Evolutionary conservation across 257 asterid genomes (phyloP), one percentile per base, ranked within the genome.

Genomic region (Schizonepeta tenuifolia): DNA sequence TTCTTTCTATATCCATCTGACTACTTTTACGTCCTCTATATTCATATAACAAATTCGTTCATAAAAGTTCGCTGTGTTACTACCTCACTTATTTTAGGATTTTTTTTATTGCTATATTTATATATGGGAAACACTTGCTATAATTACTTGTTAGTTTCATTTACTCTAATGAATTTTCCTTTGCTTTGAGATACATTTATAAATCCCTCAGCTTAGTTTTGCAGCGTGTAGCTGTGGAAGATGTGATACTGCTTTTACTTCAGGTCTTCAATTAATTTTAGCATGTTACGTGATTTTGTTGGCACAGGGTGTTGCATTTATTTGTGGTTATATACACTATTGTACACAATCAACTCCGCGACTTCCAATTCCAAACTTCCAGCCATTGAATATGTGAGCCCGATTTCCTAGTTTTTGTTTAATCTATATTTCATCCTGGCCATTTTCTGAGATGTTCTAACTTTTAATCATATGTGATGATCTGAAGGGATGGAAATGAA

Each of bases 301-400:
- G 22, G 40, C 60, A 36, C 88, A 92, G 98, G 92, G 79, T 22
- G 97, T 90, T 36, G 96, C 99, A 69, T 95, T 95, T 31, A 22
- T 87, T 47, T 90, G 97, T 80, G 98, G 98, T 24, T 92, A 83
- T 38, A 64, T 86, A 40, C 93, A 90, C 84, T 90, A 85, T 47
- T 80, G 78, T 65, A 78, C 82, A 18, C 95, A 87, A 68, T 82
- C 97, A 26, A 90, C 90, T 78, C 83, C 74, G 73, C 84, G 73
- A 78, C 55, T 79, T 72, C 97, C 97, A 13, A 80, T 79, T 72
- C 97, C 97, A 13, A 80, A 88, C 81, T 79, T 95, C 80, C 97
- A 88, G 86, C 98, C 98, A 13, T 85, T 91, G 97, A 94, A 91
- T 81, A 88, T 91, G 99, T 94, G 74, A 91, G 96, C 71, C 54